Conservation (phyloP, 305 asterid species). For the Withania somnifera region DNA sequence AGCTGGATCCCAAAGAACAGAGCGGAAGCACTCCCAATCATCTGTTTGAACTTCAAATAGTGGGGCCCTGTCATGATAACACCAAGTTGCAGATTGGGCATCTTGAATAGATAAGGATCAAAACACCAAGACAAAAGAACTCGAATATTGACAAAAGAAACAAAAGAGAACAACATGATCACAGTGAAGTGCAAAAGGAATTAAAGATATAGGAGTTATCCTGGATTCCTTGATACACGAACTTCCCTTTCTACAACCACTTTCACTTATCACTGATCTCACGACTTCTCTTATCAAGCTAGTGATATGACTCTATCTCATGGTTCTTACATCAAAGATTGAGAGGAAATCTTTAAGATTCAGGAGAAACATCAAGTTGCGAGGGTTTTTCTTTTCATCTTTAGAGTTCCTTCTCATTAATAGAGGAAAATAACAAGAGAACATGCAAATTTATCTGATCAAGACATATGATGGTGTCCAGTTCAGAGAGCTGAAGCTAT, state of each 20-base stretch:
- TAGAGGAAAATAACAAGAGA: neutral
- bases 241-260: neutral
- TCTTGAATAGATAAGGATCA: neutral
- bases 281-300: neutral
- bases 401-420: neutral
- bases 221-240: neutral
- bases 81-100: conserved; percentile 4
- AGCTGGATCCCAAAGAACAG: conserved; percentile 77
- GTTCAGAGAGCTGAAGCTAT: neutral
- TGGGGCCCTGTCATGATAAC: conserved; percentile 43
- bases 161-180: neutral
- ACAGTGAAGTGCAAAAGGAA: neutral
- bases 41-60: conserved; percentile 88
- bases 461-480: neutral
- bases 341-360: neutral
- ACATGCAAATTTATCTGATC: neutral
- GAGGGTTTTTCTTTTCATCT: neutral
- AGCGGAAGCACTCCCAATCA: conserved; percentile 66
- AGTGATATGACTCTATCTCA: neutral
- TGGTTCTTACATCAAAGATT: neutral
- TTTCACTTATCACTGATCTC: neutral
- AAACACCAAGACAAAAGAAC: neutral
- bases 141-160: neutral
- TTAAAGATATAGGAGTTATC: neutral
- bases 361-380: neutral